phyloP scores from a whole-genome alignment of 805 yeast species.

The Monosporozyma unispora region DNA sequence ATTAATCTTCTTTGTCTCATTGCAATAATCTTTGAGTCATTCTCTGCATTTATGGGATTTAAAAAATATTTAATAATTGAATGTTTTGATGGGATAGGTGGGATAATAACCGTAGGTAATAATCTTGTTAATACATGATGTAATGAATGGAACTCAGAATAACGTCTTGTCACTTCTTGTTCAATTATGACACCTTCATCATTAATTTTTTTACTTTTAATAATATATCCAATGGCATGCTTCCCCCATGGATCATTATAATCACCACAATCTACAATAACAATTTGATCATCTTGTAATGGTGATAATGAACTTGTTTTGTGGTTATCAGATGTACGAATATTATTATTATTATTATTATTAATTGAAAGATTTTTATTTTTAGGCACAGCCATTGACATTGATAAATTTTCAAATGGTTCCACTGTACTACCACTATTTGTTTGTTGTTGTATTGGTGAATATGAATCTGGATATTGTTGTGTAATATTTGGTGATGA shows the following conservation, averaged over 20 bases:
- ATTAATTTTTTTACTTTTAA: slow-evolving; percentile 40
- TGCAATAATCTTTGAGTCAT: slow-evolving; percentile 42
- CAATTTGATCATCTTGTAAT: slow-evolving; percentile 17
- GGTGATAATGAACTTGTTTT: background rate
- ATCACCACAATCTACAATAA: slow-evolving; percentile 76
- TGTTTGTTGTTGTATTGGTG: background rate
- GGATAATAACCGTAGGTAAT: slow-evolving; percentile 75
- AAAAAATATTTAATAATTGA: slow-evolving; percentile 41
- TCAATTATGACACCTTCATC: background rate
- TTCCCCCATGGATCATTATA: slow-evolving; percentile 70
- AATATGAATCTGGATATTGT: too few relatives aligned
- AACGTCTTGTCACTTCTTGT: slow-evolving; percentile 68
- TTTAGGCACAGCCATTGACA: slow-evolving; percentile 17
- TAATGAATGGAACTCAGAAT: slow-evolving; percentile 84
- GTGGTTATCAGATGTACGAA: background rate
- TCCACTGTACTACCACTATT: slow-evolving; percentile 6
- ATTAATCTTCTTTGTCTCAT: slow-evolving; percentile 69
- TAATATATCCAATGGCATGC: slow-evolving; percentile 77
- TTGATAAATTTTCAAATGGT: slow-evolving; percentile 23
- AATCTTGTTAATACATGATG: slow-evolving; percentile 60
- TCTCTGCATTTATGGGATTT: slow-evolving; percentile 37
- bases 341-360: background rate
- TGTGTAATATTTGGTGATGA: background rate
- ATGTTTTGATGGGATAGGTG: slow-evolving; percentile 90
- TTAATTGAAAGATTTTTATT: background rate